These are phyloP conservation scores for Casaregolazyma suthepensis DNA, from an alignment of 1,139 yeast species.

Conservation along the genomic window DNA sequence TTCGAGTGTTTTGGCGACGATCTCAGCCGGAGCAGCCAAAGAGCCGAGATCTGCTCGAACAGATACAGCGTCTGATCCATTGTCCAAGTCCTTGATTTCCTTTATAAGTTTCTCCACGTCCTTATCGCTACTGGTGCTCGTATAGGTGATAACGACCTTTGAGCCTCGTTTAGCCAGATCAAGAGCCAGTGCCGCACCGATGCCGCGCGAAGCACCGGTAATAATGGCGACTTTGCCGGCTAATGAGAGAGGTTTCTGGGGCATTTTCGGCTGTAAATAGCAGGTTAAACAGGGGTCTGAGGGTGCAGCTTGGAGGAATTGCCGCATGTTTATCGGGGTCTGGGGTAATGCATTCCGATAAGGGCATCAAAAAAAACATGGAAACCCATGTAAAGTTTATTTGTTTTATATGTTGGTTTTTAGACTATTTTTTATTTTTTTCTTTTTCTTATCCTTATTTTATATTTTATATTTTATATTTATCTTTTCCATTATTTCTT, in stretches of 20 bases:
- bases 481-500: neutral
- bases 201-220: slow-evolving; percentile 26
- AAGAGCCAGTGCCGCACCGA: slow-evolving; percentile 31
- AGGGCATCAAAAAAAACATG: too few relatives aligned
- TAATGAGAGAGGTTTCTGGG: neutral
- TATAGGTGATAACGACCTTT: slow-evolving; percentile 29
- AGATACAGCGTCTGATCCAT: slow-evolving; percentile 22
- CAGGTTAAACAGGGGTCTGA: neutral
- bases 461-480: too few relatives aligned
- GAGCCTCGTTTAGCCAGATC: slow-evolving; percentile 25
- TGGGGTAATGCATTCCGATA: too few relatives aligned
- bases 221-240: slow-evolving; percentile 20
- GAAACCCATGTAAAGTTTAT: too few relatives aligned
- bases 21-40: slow-evolving; percentile 14
- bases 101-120: neutral
- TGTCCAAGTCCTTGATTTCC: slow-evolving; percentile 7
- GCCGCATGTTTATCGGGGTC: neutral
- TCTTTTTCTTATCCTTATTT: too few relatives aligned
- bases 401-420: too few relatives aligned
- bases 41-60: slow-evolving; percentile 26
- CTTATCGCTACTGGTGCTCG: slow-evolving; percentile 9
- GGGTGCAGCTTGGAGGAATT: too few relatives aligned
- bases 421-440: too few relatives aligned
- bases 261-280: neutral
- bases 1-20: slow-evolving; percentile 17